Conservation (phyloP, 73 alveolate genomes). For the Paramecium pentaurelia region DNA sequence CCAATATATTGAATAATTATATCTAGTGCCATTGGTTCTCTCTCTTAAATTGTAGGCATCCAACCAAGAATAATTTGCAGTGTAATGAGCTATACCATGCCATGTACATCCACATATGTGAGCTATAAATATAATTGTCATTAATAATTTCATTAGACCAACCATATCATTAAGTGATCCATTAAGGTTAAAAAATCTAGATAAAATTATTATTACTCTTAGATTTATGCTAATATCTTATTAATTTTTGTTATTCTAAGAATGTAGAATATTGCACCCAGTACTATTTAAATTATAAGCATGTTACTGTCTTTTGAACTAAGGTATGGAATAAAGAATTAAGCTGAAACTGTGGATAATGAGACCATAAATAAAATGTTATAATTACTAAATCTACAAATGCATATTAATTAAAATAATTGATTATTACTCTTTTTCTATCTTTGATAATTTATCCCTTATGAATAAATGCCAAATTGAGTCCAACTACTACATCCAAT, state of each 20-base stretch:
- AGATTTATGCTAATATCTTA: constrained; percentile 9
- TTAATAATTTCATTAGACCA: not conserved
- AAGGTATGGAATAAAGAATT: not conserved
- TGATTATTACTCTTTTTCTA: not conserved
- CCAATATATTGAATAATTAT: constrained; percentile 79
- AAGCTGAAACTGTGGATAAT: not conserved
- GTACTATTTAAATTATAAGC: not conserved
- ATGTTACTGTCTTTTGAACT: not conserved
- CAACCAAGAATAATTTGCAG: not conserved
- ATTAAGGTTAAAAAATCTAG: constrained; percentile 22
- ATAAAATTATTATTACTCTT: not conserved
- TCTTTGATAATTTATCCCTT: constrained; percentile 27
- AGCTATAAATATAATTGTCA: not conserved
- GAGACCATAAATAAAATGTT: not conserved
- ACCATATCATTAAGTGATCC: constrained; percentile 36
- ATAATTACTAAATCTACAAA: constrained; percentile 39
- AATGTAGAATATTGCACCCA: not conserved
- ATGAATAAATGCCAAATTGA: constrained; percentile 12
- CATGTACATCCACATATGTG: constrained; percentile 40
- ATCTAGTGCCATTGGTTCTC: not conserved
- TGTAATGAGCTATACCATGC: constrained; percentile 24
- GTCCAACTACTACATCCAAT: not conserved
- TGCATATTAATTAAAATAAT: not conserved
- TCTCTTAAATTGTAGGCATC: not conserved
- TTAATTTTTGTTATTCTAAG: constrained; percentile 32